Conservation (phyloP, 1,284 basidiomycete species). For the Mycena sp. region DNA sequence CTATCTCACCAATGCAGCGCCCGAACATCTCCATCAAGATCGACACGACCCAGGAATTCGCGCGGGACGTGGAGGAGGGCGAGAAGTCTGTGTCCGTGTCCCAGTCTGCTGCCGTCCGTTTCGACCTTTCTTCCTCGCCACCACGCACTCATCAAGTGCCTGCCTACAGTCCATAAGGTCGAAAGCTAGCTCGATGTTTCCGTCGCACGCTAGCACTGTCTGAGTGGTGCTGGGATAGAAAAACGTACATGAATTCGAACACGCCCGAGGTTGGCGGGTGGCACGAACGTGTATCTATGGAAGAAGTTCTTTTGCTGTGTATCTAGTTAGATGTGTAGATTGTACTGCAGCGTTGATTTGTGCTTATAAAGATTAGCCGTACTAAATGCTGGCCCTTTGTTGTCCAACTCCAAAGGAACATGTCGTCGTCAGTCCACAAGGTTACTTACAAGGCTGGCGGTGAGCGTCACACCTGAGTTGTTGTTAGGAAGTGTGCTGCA, state of each 20-base stretch:
- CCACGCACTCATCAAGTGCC: conserved; percentile 28
- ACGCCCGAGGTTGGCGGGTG: conserved; percentile 22
- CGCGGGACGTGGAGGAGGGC: conserved; percentile 31
- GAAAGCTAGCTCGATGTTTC: conserved; percentile 21
- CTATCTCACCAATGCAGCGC: conserved; percentile 35
- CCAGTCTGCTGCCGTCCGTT: conserved; percentile 29
- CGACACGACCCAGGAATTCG: conserved; percentile 59
- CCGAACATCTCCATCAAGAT: conserved; percentile 61
- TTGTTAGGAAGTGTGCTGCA: too few relatives aligned
- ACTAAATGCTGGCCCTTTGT: too few relatives aligned
- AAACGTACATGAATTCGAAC: neutral
- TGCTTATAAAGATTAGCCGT: neutral
- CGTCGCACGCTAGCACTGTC: conserved; percentile 4
- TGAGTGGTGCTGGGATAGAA: neutral
- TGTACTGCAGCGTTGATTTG: neutral
- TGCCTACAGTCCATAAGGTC: conserved; percentile 23
- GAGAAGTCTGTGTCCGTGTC: conserved; percentile 22
- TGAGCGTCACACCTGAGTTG: too few relatives aligned
- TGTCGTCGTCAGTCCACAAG: too few relatives aligned
- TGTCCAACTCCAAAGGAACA: too few relatives aligned
- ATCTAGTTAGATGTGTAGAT: conserved; percentile 15
- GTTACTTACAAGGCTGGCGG: too few relatives aligned
- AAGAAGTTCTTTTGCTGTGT: conserved; percentile 15
- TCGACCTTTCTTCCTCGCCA: conserved; percentile 26
- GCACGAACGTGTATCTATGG: conserved; percentile 18